Conservation (phyloP, 2,329 filamentous ascomycete genomes). For the Aspergillus intermedius region DNA sequence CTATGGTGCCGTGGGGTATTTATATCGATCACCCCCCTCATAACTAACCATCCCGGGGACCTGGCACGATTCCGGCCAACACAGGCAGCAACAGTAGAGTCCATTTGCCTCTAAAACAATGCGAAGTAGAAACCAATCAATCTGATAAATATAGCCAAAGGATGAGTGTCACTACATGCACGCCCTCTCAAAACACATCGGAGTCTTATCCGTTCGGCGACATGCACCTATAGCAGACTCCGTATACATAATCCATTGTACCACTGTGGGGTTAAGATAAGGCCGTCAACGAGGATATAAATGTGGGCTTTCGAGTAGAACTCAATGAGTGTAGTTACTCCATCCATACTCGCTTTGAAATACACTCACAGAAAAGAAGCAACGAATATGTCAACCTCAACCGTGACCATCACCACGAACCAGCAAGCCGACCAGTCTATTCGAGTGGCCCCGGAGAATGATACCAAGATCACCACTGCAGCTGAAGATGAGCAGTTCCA, state of each 20-base stretch:
- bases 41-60: no score
- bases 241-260: not conserved
- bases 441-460: not conserved
- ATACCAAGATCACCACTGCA: constrained; percentile 15
- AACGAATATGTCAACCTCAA: not conserved
- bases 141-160: not conserved
- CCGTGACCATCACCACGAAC: not conserved
- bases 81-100: no score
- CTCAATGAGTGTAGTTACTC: not conserved
- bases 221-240: constrained; percentile 5
- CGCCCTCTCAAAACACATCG: not conserved
- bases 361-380: not conserved
- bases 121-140: no score
- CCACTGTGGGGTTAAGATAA: not conserved
- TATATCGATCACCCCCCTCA: no score
- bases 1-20: no score
- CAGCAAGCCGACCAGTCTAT: not conserved
- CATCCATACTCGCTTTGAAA: not conserved
- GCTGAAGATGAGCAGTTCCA: constrained; percentile 26
- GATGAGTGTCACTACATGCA: no score
- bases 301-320: not conserved
- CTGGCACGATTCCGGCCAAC: no score
- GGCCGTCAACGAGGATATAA: not conserved
- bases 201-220: constrained; percentile 3
- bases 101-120: no score